Percentiles rank a stretch among this genome's conserved stretches.
Conservation (phyloP, 371 early-diverging fungal species). For the Mucor racemosus region DNA sequence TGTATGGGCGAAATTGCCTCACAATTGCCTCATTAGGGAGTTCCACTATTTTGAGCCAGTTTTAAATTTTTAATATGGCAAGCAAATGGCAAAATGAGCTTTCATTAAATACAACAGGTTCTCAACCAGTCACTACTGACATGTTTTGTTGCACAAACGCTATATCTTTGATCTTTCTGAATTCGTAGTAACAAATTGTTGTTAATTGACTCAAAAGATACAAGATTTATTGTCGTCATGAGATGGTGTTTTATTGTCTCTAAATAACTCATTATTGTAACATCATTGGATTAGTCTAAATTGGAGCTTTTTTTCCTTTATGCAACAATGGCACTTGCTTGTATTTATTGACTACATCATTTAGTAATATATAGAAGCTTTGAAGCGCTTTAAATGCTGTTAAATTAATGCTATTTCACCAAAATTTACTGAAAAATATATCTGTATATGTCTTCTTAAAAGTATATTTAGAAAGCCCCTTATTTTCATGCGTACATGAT, state of each 20-base stretch:
- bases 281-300: background rate
- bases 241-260: conserved; percentile 1
- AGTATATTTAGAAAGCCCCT: background rate
- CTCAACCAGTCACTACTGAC: conserved; percentile 11
- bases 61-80: background rate
- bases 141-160: background rate
- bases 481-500: background rate
- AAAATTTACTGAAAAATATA: too few species aligned
- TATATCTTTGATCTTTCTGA: background rate
- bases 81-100: conserved; percentile 16
- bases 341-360: background rate
- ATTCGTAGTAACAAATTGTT: background rate
- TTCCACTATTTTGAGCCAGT: conserved; percentile 6
- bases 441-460: too few species aligned
- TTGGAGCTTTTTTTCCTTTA: background rate
- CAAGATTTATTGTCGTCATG: background rate
- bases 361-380: background rate
- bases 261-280: conserved; percentile 4
- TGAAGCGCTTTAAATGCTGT: too few species aligned
- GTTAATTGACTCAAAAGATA: conserved; percentile 1
- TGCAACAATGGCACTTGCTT: too few species aligned
- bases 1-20: conserved; percentile 21
- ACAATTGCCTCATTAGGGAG: conserved; percentile 24
- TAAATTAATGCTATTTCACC: too few species aligned
- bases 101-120: background rate